These are phyloP conservation scores for Tolypocladium tundrense DNA, from an alignment of 2,329 filamentous ascomycete genomes.

Conservation along the genomic window DNA sequence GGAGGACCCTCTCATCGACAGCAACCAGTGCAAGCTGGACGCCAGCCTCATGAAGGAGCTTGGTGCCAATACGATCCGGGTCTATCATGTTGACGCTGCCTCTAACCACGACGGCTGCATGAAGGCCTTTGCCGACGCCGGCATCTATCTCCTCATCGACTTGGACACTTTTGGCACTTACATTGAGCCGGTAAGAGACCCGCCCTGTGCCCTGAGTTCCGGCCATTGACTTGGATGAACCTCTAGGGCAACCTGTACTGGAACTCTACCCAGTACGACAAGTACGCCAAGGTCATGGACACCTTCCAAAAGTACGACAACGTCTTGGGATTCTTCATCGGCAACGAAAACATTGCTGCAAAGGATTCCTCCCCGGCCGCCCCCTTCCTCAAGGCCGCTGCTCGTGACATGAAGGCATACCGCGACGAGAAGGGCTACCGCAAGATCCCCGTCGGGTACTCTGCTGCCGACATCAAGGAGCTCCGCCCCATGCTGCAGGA, in stretches of 20 bases:
- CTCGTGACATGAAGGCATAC: conserved; percentile 75
- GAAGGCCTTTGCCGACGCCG: conserved; percentile 65
- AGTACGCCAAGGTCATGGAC: conserved; percentile 65
- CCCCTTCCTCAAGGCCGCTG: conserved; percentile 74
- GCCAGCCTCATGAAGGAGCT: conserved; percentile 67
- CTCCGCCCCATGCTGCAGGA: conserved; percentile 51
- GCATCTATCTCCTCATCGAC: conserved; percentile 78
- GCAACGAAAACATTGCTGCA: conserved; percentile 73
- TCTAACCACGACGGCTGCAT: conserved; percentile 72
- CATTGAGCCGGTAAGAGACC: conserved; percentile 46
- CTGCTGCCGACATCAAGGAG: conserved; percentile 71
- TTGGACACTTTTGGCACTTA: conserved; percentile 66
- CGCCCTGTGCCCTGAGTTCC: neutral
- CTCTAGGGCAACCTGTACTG: conserved; percentile 50
- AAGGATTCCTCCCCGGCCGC: conserved; percentile 52
- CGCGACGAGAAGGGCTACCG: conserved; percentile 66
- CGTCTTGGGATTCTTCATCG: conserved; percentile 73
- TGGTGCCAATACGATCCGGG: conserved; percentile 74
- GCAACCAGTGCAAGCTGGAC: conserved; percentile 67
- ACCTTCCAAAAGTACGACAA: conserved; percentile 70
- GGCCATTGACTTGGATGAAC: neutral
- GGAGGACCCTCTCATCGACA: conserved; percentile 67
- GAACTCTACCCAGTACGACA: conserved; percentile 60
- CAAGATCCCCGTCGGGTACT: conserved; percentile 76
- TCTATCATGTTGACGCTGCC: conserved; percentile 73